phyloP scores from a whole-genome alignment of 352 stramenopile species.

The Phytophthora capsici region DNA sequence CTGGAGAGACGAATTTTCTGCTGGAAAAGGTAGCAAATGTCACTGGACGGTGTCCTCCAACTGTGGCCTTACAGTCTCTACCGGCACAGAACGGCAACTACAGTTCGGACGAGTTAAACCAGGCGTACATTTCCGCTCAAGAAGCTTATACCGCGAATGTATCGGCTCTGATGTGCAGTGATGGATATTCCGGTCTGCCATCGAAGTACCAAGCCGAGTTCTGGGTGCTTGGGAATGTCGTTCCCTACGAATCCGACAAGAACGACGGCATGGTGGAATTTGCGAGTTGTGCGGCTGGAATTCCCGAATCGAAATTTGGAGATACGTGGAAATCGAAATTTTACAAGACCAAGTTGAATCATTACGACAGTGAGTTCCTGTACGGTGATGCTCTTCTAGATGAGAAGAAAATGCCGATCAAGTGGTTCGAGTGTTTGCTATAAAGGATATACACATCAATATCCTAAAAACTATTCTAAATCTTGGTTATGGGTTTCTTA shows the following conservation, averaged over 20 bases:
- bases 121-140: conserved; percentile 34
- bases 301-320: conserved; percentile 37
- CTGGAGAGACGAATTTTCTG: conserved; percentile 13
- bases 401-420: conserved; percentile 49
- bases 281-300: conserved; percentile 43
- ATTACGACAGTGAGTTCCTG: conserved; percentile 52
- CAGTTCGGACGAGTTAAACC: conserved; percentile 18
- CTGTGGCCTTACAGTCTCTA: conserved; percentile 26
- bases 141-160: conserved; percentile 30
- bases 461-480: neutral
- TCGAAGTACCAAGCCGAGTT: conserved; percentile 35
- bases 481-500: conserved; percentile 2
- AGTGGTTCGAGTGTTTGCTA: conserved; percentile 62
- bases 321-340: conserved; percentile 40
- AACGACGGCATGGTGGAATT: conserved; percentile 55
- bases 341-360: conserved; percentile 64
- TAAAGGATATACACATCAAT: conserved; percentile 14
- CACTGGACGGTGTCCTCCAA: conserved; percentile 27
- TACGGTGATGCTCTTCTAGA: conserved; percentile 48
- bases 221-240: conserved; percentile 12
- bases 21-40: conserved; percentile 19
- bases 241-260: conserved; percentile 36
- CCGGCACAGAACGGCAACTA: conserved; percentile 32
- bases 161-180: conserved; percentile 44
- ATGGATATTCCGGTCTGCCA: conserved; percentile 34